Conservation (phyloP, 495 filamentous ascomycete genomes). For the Penicillium dipodomyicola region DNA sequence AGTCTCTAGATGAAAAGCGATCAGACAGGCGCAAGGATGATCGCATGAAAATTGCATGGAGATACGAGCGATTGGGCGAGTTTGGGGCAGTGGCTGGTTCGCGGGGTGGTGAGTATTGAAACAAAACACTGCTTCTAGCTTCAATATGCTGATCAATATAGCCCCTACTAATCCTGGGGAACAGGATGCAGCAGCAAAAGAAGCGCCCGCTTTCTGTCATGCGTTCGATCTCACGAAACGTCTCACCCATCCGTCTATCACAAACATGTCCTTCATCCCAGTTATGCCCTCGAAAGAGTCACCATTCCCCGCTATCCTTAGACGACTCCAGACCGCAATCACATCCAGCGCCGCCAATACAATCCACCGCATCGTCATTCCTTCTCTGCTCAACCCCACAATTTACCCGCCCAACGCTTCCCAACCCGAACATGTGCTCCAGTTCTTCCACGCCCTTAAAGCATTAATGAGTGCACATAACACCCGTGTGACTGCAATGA, state of each 20-base stretch:
- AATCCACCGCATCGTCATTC: constrained; percentile 82
- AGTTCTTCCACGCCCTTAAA: constrained; percentile 78
- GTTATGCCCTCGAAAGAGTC: constrained; percentile 51
- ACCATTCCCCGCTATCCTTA: constrained; percentile 63
- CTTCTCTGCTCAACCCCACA: constrained; percentile 77
- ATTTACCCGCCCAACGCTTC: constrained; percentile 68
- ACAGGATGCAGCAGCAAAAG: constrained; percentile 23
- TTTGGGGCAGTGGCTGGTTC: constrained; percentile 53
- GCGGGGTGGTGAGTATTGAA: constrained; percentile 46
- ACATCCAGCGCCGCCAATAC: constrained; percentile 52
- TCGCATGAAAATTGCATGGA: constrained; percentile 98
- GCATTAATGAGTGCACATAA: constrained; percentile 68
- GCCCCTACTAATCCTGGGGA: constrained; percentile 30
- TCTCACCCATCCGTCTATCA: constrained; percentile 57
- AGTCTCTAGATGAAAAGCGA: constrained; percentile 43
- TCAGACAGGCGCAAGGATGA: constrained; percentile 51
- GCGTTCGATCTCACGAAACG: constrained; percentile 88
- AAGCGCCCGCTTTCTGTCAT: constrained; percentile 67
- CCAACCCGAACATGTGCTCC: constrained; percentile 69
- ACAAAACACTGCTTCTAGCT: constrained; percentile 3
- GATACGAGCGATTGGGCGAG: constrained; percentile 84
- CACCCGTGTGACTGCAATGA: constrained; percentile 64
- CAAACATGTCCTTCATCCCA: constrained; percentile 58
- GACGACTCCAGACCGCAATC: constrained; percentile 57
- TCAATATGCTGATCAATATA: constrained; percentile 22